Conservation (phyloP, 441 rosid genomes). For the Gossypium schwendimanii region DNA sequence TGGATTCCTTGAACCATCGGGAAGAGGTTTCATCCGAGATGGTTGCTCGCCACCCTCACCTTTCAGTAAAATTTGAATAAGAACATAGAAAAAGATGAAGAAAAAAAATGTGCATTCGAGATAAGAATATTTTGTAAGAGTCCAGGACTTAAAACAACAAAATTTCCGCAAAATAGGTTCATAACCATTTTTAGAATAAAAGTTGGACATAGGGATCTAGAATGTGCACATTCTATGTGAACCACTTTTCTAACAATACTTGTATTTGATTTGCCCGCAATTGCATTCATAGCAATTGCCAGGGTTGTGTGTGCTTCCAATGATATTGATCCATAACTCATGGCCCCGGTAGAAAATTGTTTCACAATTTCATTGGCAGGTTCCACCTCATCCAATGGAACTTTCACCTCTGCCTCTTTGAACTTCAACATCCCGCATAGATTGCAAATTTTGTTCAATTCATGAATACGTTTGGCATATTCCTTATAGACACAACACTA, state of each 20-base stretch:
- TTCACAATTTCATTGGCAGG: conserved; percentile 96
- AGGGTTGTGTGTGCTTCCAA: conserved; percentile 84
- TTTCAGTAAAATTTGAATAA: conserved; percentile 17
- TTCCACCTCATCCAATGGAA: conserved; percentile 86
- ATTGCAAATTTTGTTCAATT: conserved; percentile 85
- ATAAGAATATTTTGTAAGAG: background rate
- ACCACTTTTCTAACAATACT: conserved; percentile 33
- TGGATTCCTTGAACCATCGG: conserved; percentile 88
- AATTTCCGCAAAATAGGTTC: background rate
- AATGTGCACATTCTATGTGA: background rate
- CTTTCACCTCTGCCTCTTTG: conserved; percentile 51
- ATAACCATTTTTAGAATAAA: background rate
- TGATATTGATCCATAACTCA: conserved; percentile 99
- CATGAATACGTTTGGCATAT: conserved; percentile 89
- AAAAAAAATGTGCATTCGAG: background rate
- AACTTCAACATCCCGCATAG: conserved; percentile 89
- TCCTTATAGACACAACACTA: conserved; percentile 91
- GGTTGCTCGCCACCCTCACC: conserved; percentile 99
- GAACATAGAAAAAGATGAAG: background rate
- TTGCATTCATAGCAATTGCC: conserved; percentile 89
- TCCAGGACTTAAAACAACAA: background rate
- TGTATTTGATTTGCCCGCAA: conserved; percentile 97
- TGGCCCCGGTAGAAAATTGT: conserved; percentile 94
- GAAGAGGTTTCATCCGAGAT: conserved; percentile 90
- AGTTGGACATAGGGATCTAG: background rate